phyloP scores from a whole-genome alignment of 345 rosid species.

The Ceriops tagal region DNA sequence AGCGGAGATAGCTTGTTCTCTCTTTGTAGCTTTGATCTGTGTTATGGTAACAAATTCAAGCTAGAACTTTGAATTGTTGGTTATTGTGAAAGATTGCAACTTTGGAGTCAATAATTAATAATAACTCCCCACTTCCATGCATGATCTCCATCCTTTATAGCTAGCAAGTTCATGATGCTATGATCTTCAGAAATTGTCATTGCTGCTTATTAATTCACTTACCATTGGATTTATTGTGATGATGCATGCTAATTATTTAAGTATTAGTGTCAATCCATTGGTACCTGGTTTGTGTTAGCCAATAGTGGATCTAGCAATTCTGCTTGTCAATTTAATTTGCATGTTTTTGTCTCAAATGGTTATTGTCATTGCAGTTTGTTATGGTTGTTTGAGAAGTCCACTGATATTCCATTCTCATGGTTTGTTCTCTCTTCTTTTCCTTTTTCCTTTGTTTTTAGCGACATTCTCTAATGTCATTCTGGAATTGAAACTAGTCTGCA shows the following conservation, averaged over 20 bases:
- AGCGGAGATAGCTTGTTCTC: not conserved
- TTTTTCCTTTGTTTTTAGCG: not conserved
- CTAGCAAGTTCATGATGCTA: not conserved
- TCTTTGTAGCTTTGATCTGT: not conserved
- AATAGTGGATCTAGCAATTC: not conserved
- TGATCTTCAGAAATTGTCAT: not conserved
- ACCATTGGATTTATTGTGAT: not conserved
- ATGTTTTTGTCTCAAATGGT: not conserved
- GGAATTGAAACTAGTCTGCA: constrained; percentile 52
- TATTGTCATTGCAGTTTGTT: not conserved
- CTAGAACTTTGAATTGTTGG: not conserved
- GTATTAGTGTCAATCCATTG: not conserved
- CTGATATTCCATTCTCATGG: not conserved
- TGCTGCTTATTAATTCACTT: not conserved
- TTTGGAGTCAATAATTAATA: not conserved
- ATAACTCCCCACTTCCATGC: not conserved
- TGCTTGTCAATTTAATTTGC: not conserved
- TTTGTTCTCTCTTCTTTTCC: not conserved
- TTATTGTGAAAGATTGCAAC: not conserved
- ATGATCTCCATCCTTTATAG: not conserved
- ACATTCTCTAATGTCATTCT: constrained; percentile 18
- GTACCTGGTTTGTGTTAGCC: not conserved
- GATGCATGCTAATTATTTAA: not conserved
- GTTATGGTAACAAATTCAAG: not conserved
- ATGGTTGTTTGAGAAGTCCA: not conserved